Base-by-base conservation (phyloP, 805 yeast species). In the Candida chilensis region DNA sequence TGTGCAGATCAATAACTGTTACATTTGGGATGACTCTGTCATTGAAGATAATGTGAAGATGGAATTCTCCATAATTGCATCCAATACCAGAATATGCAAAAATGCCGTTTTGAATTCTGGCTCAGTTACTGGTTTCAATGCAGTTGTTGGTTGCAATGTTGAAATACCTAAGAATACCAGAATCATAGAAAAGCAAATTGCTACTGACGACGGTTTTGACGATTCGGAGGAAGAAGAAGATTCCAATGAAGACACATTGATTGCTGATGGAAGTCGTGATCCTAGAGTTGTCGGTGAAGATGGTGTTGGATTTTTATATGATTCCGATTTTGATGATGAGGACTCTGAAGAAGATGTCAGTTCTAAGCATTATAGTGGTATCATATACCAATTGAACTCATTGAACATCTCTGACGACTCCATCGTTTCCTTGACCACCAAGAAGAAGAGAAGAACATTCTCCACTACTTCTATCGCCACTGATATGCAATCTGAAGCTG, bases 1-100 rank as follows among this genome's bases (percentile, higher is more conserved):
- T 42, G 92, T 81, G 16, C 52, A 40, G 2, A 74, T 92, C 27
- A 68, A 60, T 28, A 78, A 84, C 45, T 77, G 95, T 13, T 88
- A 83, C 48, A 71, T 92, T 27, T 90, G 96, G 95, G 94, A 86
- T 43, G 73, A 83, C 38, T 78, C 84, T 1, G 55, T 60, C 2
- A 75, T 92, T 37, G 84, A 71, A 32, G 90, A 86, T 48, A 67
- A 74, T 29, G 64, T 72, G 16, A 53, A 48, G 1, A 54, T 90
- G 10, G 62, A 63, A 28, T 72, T 75, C 41, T 65, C 92, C 1
- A 76, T 90, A 19, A 65, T 92, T 22, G 96, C 95, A 4, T 64
- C 72, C 16, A 53, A 66, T 39, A 79, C 81, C 1, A 50, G 52
- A 2, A 57, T 92, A 32, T 76, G 76, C 11, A 36, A 57, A 3